phyloP scores from a whole-genome alignment of 2,329 filamentous ascomycete species.

The Monilinia fructigena region DNA sequence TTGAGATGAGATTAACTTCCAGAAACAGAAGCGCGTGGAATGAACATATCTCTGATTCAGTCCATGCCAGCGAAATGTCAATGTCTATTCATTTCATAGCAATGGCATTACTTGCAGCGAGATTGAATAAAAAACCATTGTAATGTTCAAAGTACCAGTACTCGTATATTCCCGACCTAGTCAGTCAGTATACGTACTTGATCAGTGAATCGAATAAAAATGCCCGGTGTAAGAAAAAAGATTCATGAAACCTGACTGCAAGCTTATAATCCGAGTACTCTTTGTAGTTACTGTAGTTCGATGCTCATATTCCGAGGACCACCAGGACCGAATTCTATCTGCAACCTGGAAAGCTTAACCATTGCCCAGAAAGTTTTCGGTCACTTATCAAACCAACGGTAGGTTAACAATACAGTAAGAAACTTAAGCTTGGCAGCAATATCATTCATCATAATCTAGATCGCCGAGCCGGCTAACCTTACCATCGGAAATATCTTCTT shows the following conservation, averaged over 20 bases:
- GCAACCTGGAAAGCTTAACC: background rate
- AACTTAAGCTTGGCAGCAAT: background rate
- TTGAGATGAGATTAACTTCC: background rate
- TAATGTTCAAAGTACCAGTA: background rate
- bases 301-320: background rate
- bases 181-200: no score
- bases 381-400: background rate
- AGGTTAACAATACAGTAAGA: background rate
- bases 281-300: no score
- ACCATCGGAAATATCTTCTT: conserved; percentile 3
- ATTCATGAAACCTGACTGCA: background rate
- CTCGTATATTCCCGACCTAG: background rate
- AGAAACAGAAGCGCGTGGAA: background rate
- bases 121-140: background rate
- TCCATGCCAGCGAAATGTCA: background rate
- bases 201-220: background rate
- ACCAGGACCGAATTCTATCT: background rate
- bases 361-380: background rate
- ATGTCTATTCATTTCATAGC: background rate
- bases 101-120: background rate
- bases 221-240: background rate
- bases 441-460: background rate
- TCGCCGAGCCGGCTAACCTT: no score
- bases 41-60: background rate
- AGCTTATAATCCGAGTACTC: background rate